Percentiles rank a stretch among this genome's conserved stretches.
These are phyloP conservation scores for Trichoderma sp. DNA, from an alignment of 2,329 filamentous ascomycete genomes.

Conservation along the genomic window DNA sequence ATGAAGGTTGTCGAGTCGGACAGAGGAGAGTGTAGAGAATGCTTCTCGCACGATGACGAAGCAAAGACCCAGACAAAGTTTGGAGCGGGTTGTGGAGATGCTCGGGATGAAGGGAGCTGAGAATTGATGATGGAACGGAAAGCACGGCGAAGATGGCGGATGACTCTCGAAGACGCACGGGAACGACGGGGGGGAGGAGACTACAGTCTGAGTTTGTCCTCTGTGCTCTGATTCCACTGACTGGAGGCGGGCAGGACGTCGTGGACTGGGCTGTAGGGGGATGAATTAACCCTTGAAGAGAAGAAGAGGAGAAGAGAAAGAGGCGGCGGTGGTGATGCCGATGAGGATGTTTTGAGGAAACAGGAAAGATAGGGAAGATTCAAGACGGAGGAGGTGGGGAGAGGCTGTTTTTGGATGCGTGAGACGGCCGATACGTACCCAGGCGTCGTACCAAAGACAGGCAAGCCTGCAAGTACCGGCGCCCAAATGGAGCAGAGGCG, in stretches of 20 bases:
- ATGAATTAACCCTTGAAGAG: conserved; percentile 2
- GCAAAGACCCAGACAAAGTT: background rate
- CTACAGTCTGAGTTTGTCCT: background rate
- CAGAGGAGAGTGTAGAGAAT: background rate
- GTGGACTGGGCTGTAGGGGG: conserved; percentile 10
- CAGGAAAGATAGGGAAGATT: conserved; percentile 11
- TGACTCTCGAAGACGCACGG: conserved; percentile 2
- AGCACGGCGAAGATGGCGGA: conserved; percentile 1
- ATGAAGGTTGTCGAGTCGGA: conserved; percentile 9
- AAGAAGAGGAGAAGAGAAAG: background rate
- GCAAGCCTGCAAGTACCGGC: conserved; percentile 14
- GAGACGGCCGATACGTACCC: conserved; percentile 15
- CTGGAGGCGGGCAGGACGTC: conserved; percentile 14
- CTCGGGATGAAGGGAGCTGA: background rate
- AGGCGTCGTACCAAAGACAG: background rate
- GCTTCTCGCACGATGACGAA: conserved; percentile 1
- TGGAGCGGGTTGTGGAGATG: background rate
- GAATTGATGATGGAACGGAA: background rate
- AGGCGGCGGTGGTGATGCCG: conserved; percentile 11
- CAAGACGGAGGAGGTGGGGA: conserved; percentile 15
- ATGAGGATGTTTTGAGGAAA: conserved; percentile 15
- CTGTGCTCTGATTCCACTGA: conserved; percentile 5
- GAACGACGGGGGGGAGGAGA: conserved; percentile 9
- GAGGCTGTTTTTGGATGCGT: conserved; percentile 18
- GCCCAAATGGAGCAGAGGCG: conserved; percentile 16